Base-by-base conservation (phyloP, 2,329 filamentous ascomycete species). In the Aspergillus carbonarius region DNA sequence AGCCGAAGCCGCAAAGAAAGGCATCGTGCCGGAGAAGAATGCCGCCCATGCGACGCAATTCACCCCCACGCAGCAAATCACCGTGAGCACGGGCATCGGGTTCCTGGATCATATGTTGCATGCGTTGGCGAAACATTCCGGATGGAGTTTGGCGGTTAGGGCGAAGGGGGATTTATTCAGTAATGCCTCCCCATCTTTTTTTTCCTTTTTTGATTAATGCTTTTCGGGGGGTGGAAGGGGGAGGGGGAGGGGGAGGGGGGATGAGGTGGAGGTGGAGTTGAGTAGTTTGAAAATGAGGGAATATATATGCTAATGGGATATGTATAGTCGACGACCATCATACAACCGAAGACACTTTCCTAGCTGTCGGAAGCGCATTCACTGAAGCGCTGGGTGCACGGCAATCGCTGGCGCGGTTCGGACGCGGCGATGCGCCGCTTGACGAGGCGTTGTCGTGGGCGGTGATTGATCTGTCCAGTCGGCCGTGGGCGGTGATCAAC, bases 31-130 rank as follows among this genome's bases (percentile, higher is more conserved):
- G 1, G 68, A 70, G 20, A 70, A 73, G 47, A 72, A 76, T 54
- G 85, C 85, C 60, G 82, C 82, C 57, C 95, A 99, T 74, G 93
- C 95, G 30, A 88, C 88, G 1, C 93, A 99, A 78, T 82, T 87
- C 64, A 93, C 90, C 67, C 87, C 89, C 66, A 90, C 88, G 42
- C 95, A 98, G 77, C 87, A 86, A 60, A 97, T 98, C 73, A 86
- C 86, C 72, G 83, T 98, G 66, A 88, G 91, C 82, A 96, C 93
- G 0, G 95, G 95, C 64, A 96, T 99, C 76, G 95, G 95, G 60
- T 99, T 99, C 78, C 83, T 99, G 57, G 95, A 99, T 80, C 95
- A 99, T 82, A 98, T 99, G 93, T 84, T 98, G 52, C 95, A 99
- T 78, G 95, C 95, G 5, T 84, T 98, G 56, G 91, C 95, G 52